Percentiles rank a stretch among this genome's conserved stretches.
These are phyloP conservation scores for Botryotinia globosa DNA, from an alignment of 2,329 filamentous ascomycete genomes.

Conservation along the genomic window DNA sequence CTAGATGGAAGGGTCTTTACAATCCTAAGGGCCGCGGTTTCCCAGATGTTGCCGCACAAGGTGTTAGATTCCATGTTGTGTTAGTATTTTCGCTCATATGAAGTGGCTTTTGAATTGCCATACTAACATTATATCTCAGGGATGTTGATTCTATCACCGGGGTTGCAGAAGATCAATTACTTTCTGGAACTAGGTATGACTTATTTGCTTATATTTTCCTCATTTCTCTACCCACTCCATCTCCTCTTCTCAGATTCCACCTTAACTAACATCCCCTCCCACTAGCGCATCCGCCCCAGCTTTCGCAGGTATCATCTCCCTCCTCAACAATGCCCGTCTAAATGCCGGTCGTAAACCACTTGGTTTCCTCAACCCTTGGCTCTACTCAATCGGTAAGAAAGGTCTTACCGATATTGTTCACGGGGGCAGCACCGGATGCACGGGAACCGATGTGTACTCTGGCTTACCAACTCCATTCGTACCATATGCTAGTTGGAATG, in stretches of 20 bases:
- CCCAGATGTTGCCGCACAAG: constrained; percentile 55
- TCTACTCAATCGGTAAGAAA: constrained; percentile 49
- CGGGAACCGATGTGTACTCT: constrained; percentile 33
- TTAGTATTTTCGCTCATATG: constrained; percentile 4
- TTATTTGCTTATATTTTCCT: not conserved
- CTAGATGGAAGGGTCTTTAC: constrained; percentile 47
- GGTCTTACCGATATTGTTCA: constrained; percentile 48
- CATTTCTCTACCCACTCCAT: not conserved
- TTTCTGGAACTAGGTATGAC: constrained; percentile 30
- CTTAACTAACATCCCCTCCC: constrained; percentile 20
- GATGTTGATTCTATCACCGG: constrained; percentile 46
- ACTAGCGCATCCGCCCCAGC: constrained; percentile 54
- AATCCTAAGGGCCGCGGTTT: constrained; percentile 51
- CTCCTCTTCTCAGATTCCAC: not conserved
- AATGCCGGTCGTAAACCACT: constrained; percentile 45
- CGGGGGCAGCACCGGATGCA: constrained; percentile 41
- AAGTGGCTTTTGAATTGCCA: not conserved
- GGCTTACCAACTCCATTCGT: constrained; percentile 30
- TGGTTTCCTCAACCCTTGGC: constrained; percentile 60
- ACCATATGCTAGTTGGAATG: constrained; percentile 43
- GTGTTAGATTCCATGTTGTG: constrained; percentile 50
- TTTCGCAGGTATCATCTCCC: constrained; percentile 55
- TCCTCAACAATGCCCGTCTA: constrained; percentile 61
- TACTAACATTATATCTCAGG: not conserved
- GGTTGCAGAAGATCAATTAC: constrained; percentile 11